phyloP scores from a whole-genome alignment of 2,329 filamentous ascomycete species.

The Aspergillus hiratsukae region DNA sequence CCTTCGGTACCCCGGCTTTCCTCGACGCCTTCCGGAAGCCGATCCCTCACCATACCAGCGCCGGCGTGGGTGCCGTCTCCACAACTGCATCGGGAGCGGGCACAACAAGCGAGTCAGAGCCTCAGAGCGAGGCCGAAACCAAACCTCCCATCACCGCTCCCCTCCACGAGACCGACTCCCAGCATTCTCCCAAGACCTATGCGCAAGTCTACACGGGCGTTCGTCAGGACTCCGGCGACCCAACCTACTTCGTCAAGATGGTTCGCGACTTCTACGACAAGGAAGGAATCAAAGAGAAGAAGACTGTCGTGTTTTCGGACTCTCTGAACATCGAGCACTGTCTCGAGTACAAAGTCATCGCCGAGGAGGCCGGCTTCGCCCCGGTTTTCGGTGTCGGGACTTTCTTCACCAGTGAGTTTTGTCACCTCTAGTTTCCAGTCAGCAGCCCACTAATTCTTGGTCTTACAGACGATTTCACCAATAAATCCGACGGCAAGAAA shows the following conservation, averaged over 20 bases:
- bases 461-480: constrained; percentile 69
- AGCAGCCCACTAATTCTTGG: background rate
- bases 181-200: constrained; percentile 57
- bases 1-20: constrained; percentile 89
- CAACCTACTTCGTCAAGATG: constrained; percentile 69
- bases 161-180: constrained; percentile 26
- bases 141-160: constrained; percentile 44
- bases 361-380: constrained; percentile 74
- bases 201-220: constrained; percentile 79
- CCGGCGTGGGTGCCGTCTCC: constrained; percentile 36
- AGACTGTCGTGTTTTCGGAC: constrained; percentile 92
- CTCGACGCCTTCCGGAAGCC: constrained; percentile 75
- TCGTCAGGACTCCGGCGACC: constrained; percentile 87
- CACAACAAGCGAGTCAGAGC: constrained; percentile 41
- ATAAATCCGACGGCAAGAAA: constrained; percentile 68
- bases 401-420: constrained; percentile 70
- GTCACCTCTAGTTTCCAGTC: background rate
- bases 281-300: constrained; percentile 71
- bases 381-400: constrained; percentile 93
- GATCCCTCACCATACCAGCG: constrained; percentile 45
- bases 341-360: constrained; percentile 79
- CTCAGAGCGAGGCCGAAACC: constrained; percentile 36
- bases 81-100: constrained; percentile 37
- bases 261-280: constrained; percentile 77
- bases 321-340: constrained; percentile 88